These are phyloP conservation scores for Pilaira anomala DNA, from an alignment of 192 early-diverging fungal genomes.

Conservation along the genomic window DNA sequence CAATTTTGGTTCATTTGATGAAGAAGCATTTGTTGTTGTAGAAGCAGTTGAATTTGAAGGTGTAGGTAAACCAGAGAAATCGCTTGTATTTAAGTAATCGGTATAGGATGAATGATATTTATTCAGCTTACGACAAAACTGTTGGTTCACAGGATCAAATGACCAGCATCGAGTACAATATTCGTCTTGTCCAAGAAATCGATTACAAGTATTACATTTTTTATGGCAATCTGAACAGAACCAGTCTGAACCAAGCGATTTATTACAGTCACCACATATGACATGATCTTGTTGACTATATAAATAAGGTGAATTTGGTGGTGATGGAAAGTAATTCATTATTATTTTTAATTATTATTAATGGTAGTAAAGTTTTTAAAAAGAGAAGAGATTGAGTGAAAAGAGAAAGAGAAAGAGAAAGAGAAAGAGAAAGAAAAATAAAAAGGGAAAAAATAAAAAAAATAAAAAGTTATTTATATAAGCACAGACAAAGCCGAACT, in stretches of 20 bases:
- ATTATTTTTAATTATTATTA: background rate
- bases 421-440: background rate
- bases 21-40: too few species aligned
- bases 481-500: background rate
- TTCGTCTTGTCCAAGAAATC: slow-evolving; percentile 28
- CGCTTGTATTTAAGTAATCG: background rate
- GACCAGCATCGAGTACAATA: slow-evolving; percentile 35
- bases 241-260: slow-evolving; percentile 28
- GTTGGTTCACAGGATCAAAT: slow-evolving; percentile 21
- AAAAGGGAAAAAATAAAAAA: background rate
- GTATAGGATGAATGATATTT: slow-evolving; percentile 5
- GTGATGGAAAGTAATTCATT: slow-evolving; percentile 24
- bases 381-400: too few species aligned
- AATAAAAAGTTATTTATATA: background rate
- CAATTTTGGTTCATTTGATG: slow-evolving; percentile 8
- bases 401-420: background rate
- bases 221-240: slow-evolving; percentile 35
- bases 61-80: slow-evolving; percentile 3
- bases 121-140: background rate
- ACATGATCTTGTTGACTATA: slow-evolving; percentile 2
- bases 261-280: slow-evolving; percentile 32
- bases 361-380: background rate
- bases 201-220: slow-evolving; percentile 33
- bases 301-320: slow-evolving; percentile 18
- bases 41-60: slow-evolving; percentile 10